Percentiles rank a stretch among this genome's conserved stretches.
phyloP scores from a whole-genome alignment of 495 filamentous ascomycete species.

The Talaromyces thailandensis region DNA sequence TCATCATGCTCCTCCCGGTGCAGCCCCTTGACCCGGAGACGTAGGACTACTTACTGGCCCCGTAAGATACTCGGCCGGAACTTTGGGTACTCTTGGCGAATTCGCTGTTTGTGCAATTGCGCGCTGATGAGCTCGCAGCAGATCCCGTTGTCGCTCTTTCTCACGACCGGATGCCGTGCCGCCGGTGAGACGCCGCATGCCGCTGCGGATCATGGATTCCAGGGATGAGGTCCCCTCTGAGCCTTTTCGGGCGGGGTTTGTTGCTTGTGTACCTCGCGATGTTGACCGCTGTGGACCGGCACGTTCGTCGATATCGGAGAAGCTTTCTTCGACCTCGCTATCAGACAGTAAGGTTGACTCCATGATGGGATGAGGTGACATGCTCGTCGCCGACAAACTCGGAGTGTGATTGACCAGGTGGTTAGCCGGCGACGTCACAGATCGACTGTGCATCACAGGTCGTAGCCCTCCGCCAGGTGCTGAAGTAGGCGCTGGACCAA shows the following conservation, averaged over 20 bases:
- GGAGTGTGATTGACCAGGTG: constrained; percentile 39
- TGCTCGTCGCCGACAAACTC: constrained; percentile 16
- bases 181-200: constrained; percentile 61
- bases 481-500: constrained; percentile 10
- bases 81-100: constrained; percentile 55
- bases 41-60: constrained; percentile 29
- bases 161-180: constrained; percentile 45
- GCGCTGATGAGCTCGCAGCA: constrained; percentile 43
- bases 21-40: constrained; percentile 17
- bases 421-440: constrained; percentile 61
- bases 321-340: constrained; percentile 39
- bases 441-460: constrained; percentile 57
- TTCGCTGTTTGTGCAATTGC: constrained; percentile 30
- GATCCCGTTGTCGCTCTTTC: constrained; percentile 51
- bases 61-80: constrained; percentile 46
- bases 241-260: constrained; percentile 23
- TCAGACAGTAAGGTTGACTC: constrained; percentile 50
- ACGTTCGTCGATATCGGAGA: constrained; percentile 39
- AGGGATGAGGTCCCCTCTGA: constrained; percentile 52
- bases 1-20: background rate
- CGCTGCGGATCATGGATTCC: constrained; percentile 56
- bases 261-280: constrained; percentile 46
- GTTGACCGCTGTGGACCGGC: constrained; percentile 29
- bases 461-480: constrained; percentile 24
- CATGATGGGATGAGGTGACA: constrained; percentile 19